Evolutionary conservation across 2,329 filamentous ascomycete genomes (phyloP).

Genomic region (Fusarium tricinctum): DNA sequence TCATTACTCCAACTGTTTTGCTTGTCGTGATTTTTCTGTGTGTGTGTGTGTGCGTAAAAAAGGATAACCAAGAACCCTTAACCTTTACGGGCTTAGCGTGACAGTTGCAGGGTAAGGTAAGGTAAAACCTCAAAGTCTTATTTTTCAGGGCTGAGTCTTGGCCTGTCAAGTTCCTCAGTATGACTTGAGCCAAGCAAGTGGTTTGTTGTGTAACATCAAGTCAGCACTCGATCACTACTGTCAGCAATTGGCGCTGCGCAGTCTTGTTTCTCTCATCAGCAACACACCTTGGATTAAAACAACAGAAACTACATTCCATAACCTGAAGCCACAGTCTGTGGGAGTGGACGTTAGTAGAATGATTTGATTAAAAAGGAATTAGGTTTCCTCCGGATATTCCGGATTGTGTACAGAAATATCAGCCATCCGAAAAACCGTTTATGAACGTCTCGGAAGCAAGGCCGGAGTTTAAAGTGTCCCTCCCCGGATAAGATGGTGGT

Average conservation of each 20-base stretch:
- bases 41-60: conserved; percentile 1
- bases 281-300: no score
- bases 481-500: conserved; percentile 4
- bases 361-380: background rate
- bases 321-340: conserved; percentile 15
- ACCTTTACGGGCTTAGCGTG: conserved; percentile 9
- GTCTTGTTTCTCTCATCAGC: background rate
- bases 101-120: conserved; percentile 5
- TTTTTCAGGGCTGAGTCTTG: background rate
- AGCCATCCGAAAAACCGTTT: background rate
- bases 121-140: background rate
- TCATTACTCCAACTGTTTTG: conserved; percentile 43
- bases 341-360: conserved; percentile 1
- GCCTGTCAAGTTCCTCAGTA: no score
- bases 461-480: background rate
- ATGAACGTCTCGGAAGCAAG: background rate
- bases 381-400: conserved; percentile 27
- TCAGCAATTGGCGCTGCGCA: background rate
- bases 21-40: conserved; percentile 19
- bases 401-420: conserved; percentile 5
- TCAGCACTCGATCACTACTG: background rate
- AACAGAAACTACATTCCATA: no score
- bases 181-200: background rate
- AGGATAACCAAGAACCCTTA: conserved; percentile 14
- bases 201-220: background rate